A percentile compares a stretch with the other conserved stretches of the same genome.
These are phyloP conservation scores for Plasmodium ovale DNA, from an alignment of 169 alveolate genomes.

Conservation along the genomic window DNA sequence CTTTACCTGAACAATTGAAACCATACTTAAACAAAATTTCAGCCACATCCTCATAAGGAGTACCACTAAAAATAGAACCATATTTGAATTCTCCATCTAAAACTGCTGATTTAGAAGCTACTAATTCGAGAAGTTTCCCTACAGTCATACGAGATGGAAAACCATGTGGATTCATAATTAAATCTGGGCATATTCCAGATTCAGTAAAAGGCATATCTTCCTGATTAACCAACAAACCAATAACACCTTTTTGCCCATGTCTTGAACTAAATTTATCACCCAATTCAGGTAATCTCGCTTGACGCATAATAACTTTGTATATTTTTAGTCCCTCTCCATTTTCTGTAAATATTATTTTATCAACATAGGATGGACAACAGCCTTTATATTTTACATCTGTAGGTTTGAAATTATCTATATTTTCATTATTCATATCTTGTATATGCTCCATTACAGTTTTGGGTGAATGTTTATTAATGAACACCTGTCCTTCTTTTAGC, in stretches of 20 bases:
- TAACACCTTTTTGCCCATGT: slow-evolving; percentile 99
- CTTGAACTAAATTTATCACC: slow-evolving; percentile 99
- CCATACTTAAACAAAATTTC: slow-evolving; percentile 95
- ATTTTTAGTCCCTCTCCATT: slow-evolving; percentile 92
- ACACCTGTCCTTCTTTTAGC: slow-evolving; percentile 93
- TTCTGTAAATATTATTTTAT: slow-evolving; percentile 95
- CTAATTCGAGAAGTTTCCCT: slow-evolving; percentile 98
- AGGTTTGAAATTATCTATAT: slow-evolving; percentile 76
- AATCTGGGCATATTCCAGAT: slow-evolving; percentile 99
- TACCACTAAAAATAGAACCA: slow-evolving; percentile 99
- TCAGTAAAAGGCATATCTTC: slow-evolving; percentile 99
- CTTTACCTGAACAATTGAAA: slow-evolving; percentile 93
- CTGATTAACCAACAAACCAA: slow-evolving; percentile 98
- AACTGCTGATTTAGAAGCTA: slow-evolving; percentile 97
- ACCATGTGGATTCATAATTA: slow-evolving; percentile 99
- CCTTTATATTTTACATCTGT: slow-evolving; percentile 81
- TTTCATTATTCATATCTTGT: slow-evolving; percentile 77
- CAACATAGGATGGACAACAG: slow-evolving; percentile 91
- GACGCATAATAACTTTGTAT: slow-evolving; percentile 94
- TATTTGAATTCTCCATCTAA: slow-evolving; percentile 95
- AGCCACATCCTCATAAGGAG: slow-evolving; percentile 93
- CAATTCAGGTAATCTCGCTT: slow-evolving; percentile 97
- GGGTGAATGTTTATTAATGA: slow-evolving; percentile 91
- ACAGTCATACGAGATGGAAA: slow-evolving; percentile 99
- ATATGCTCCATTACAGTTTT: slow-evolving; percentile 80